Evolutionary conservation across 345 rosid species (phyloP), one percentile per base, ranked within the genome.

Genomic region (Salix exigua): DNA sequence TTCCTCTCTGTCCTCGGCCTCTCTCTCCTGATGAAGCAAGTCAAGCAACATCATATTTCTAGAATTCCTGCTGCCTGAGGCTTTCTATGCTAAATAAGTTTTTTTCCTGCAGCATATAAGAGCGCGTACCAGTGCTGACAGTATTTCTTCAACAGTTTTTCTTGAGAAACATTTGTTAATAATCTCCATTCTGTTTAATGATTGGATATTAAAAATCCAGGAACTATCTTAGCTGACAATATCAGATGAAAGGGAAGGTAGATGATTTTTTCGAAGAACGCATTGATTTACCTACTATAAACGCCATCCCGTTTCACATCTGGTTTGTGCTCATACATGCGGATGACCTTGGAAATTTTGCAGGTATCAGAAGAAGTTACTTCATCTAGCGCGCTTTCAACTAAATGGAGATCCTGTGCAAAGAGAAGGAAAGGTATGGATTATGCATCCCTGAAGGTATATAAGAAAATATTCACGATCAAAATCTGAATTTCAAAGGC

Each of bases 161-260:
- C 58, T 66, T 2, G 80, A 81, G 84, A 84, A 84, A 50, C 84
- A 80, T 61, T 65, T 51, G 48, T 81, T 75, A 26, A 81, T 35
- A 4, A 73, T 72, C 73, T 71, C 51, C 73, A 74, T 67, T n/a
- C 83, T 74, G 53, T 31, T 33, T 40, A 21, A 37, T 38, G 46
- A 1, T 5, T 64, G 35, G n/a, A 37, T 1, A 31, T 67, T 67
- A 7, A 67, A 10, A 67, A n/a, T 67, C 11, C 21, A 38, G 44
- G 12, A 18, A 19, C 11, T 19, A 16, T 67, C 23, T 38, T 7
- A n/a, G 14, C 35, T n/a, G 40, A 64, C 68, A 7, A 6, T 13
- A 3, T 6, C 0, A 28, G 21, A 19, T 64, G 18, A 1, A 1
- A 4, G 17, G 0, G 2, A 64, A 31, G 38, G n/a, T 11, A 9